Conservation (phyloP, 176 grass and related monocot species). For the Aegilops speltoides region DNA sequence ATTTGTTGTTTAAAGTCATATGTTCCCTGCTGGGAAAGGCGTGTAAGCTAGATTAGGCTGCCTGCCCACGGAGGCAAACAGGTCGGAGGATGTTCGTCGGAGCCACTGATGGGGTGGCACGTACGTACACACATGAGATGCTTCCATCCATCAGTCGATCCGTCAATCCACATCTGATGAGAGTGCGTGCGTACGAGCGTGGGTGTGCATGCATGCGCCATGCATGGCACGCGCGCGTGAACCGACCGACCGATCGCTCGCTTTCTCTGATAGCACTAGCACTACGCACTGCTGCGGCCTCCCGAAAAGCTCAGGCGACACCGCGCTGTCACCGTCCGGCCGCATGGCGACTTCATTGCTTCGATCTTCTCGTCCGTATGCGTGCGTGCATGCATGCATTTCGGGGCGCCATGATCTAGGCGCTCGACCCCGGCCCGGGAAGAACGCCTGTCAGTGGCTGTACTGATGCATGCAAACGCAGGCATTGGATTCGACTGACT, state of each 20-base stretch:
- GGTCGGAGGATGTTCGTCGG: background rate
- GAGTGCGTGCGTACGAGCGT: slow-evolving; percentile 31
- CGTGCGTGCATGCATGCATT: background rate
- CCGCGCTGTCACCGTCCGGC: background rate
- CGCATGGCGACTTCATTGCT: background rate
- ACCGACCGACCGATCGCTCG: slow-evolving; percentile 17
- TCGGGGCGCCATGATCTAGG: background rate
- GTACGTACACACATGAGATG: background rate
- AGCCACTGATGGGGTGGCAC: slow-evolving; percentile 14
- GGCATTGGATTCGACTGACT: slow-evolving; percentile 16
- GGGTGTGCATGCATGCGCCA: background rate
- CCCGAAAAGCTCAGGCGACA: background rate
- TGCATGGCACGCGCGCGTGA: slow-evolving; percentile 37
- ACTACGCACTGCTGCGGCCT: background rate
- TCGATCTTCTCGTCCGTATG: slow-evolving; percentile 10
- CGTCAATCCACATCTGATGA: background rate
- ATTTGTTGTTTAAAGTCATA: slow-evolving; percentile 35
- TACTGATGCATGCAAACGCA: background rate
- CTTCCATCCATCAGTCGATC: slow-evolving; percentile 39
- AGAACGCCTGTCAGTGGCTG: background rate
- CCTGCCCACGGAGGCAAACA: slow-evolving; percentile 14
- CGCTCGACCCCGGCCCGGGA: background rate
- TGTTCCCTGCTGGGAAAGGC: slow-evolving; percentile 54
- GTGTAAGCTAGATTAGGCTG: slow-evolving; percentile 26
- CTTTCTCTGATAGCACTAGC: slow-evolving; percentile 28